phyloP scores from a whole-genome alignment of 495 filamentous ascomycete genomes.

The Penicillium roqueforti region DNA sequence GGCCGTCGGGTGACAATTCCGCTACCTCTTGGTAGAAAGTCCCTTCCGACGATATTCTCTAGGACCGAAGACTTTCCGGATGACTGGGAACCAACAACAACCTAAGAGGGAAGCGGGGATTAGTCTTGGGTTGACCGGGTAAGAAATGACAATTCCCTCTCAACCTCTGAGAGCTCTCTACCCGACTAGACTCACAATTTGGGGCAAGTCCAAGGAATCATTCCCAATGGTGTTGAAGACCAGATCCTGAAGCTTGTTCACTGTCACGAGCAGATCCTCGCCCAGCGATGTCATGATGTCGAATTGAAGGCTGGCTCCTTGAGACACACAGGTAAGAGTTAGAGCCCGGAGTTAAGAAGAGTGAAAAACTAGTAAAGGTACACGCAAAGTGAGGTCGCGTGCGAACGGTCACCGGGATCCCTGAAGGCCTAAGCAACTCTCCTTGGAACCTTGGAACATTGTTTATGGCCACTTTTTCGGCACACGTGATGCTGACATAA shows the following conservation, averaged over 20 bases:
- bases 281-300: constrained; percentile 65
- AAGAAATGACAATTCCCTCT: not conserved
- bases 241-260: constrained; percentile 96
- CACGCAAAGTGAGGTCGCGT: constrained; percentile 9
- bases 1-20: constrained; percentile 94
- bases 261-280: constrained; percentile 85
- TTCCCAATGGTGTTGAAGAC: constrained; percentile 99
- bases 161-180: not conserved
- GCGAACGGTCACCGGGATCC: constrained; percentile 4
- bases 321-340: not conserved
- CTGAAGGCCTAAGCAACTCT: constrained; percentile 2
- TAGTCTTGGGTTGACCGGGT: constrained; percentile 11
- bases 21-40: constrained; percentile 93
- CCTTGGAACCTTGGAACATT: constrained; percentile 9
- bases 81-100: constrained; percentile 97
- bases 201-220: constrained; percentile 93
- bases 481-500: constrained; percentile 24
- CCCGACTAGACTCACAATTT: constrained; percentile 73
- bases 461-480: constrained; percentile 23
- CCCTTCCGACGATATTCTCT: constrained; percentile 97
- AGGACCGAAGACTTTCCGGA: constrained; percentile 99
- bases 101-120: constrained; percentile 48
- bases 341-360: not conserved
- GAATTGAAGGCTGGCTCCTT: constrained; percentile 2
- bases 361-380: not conserved